phyloP scores from a whole-genome alignment of 2,329 filamentous ascomycete species.

The Cordyceps javanica region DNA sequence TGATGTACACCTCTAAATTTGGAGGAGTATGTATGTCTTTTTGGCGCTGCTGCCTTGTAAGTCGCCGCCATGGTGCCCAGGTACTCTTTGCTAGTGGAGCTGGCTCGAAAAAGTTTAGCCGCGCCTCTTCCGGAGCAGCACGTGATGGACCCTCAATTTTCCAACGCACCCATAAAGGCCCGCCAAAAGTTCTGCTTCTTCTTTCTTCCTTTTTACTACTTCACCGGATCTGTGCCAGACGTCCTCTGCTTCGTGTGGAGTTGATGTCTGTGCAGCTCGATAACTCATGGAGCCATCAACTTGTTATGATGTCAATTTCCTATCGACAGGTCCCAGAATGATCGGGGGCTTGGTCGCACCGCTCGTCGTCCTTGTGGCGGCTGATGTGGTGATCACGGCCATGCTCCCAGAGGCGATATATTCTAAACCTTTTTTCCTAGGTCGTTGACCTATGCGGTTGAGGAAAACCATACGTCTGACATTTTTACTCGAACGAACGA shows the following conservation, averaged over 20 bases:
- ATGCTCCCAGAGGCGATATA: constrained; percentile 65
- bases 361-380: constrained; percentile 52
- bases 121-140: constrained; percentile 15
- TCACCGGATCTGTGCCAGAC: constrained; percentile 78
- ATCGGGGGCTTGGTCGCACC: constrained; percentile 57
- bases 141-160: constrained; percentile 12
- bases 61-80: background rate
- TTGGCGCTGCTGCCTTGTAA: constrained; percentile 11
- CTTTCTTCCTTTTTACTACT: constrained; percentile 30
- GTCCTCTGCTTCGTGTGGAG: constrained; percentile 62
- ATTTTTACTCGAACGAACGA: constrained; percentile 2
- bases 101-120: background rate
- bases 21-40: background rate
- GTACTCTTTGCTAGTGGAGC: constrained; percentile 2
- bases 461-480: constrained; percentile 71
- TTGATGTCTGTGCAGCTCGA: constrained; percentile 83
- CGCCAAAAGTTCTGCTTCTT: constrained; percentile 28
- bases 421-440: constrained; percentile 86
- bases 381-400: constrained; percentile 57
- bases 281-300: constrained; percentile 73
- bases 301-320: constrained; percentile 76
- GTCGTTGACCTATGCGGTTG: constrained; percentile 85
- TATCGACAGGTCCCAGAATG: constrained; percentile 93
- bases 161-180: constrained; percentile 17
- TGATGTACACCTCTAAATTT: background rate